Evolutionary conservation across 2,329 filamentous ascomycete genomes (phyloP).

Genomic region (Alternaria gansuensis): DNA sequence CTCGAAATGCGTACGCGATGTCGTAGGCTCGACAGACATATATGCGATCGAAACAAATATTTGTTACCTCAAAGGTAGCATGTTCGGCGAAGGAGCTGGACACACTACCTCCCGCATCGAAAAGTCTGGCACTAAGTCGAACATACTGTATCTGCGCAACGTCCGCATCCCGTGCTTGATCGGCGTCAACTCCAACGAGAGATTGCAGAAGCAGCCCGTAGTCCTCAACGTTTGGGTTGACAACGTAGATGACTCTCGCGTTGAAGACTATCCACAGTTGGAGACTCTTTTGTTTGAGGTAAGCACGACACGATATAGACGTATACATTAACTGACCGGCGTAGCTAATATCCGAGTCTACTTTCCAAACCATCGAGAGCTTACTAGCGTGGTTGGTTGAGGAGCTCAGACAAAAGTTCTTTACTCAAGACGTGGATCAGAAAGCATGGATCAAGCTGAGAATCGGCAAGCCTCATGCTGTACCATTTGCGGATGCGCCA

Average conservation of each 20-base stretch:
- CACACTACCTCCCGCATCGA: constrained; percentile 52
- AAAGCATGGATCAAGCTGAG: constrained; percentile 66
- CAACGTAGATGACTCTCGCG: constrained; percentile 51
- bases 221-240: constrained; percentile 71
- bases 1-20: constrained; percentile 28
- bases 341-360: constrained; percentile 55
- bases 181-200: constrained; percentile 77
- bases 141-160: constrained; percentile 62
- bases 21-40: constrained; percentile 41
- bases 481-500: constrained; percentile 75
- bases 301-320: constrained; percentile 31
- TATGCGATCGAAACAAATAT: constrained; percentile 63
- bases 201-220: constrained; percentile 70
- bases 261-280: constrained; percentile 64
- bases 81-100: constrained; percentile 69
- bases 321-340: constrained; percentile 24
- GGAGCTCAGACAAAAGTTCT: constrained; percentile 55
- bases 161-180: constrained; percentile 73
- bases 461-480: constrained; percentile 77
- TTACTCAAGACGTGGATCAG: constrained; percentile 38
- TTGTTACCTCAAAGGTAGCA: constrained; percentile 72
- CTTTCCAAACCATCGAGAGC: constrained; percentile 60
- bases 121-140: constrained; percentile 29
- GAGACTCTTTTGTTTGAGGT: constrained; percentile 72
- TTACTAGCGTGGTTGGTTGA: constrained; percentile 52